Base-by-base conservation (phyloP, 306 rosid species). In the Prunus dulcis region DNA sequence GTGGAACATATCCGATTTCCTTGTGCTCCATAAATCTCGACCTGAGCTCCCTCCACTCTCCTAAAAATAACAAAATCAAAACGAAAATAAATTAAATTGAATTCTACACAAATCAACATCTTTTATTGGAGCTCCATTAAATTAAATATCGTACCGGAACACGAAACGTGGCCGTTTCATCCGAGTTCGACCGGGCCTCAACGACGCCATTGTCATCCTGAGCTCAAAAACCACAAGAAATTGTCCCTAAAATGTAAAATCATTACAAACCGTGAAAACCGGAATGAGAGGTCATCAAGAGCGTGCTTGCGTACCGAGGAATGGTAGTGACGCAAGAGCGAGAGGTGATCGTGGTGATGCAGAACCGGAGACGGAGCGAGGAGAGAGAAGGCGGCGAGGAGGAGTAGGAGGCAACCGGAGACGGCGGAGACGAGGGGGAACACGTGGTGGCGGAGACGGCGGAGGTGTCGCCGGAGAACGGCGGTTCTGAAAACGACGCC, bases 11-110 rank as follows among this genome's bases (percentile, higher is more conserved):
- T 82, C 55, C 4, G 95, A 89, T 60, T 76, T 72, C 60, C 14
- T 67, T 12, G 94, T 79, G 34, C 76, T 84, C 98, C 98, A 94
- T 68, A 91, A 52, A 87, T 90, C 82, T 57, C 79, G 93, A 45
- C 34, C 87, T 62, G 76, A 82, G 49, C 86, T 72, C 19, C 79
- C 86, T 82, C 89, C 91, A 68, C 56, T 65, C 5, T 51, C 84
- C 97, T 91, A 47, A 12, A 72, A 45, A 61, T 22, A 77, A 9
- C n/a, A 69, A 61, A 79, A 72, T 61, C 52, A 46, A 55, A 51
- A 74, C 52, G 0, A 66, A 12, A 74, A 3, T 34, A 67, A n/a
- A 27, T 71, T 34, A 41, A 62, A n/a, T 30, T 1, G 19, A 60
- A 73, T 61, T 60, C 30, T 20, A 25, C 34, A 15, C 13, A n/a